phyloP scores from a whole-genome alignment of 148 eudicot genomes.

The Rhododendron kiyosumense region DNA sequence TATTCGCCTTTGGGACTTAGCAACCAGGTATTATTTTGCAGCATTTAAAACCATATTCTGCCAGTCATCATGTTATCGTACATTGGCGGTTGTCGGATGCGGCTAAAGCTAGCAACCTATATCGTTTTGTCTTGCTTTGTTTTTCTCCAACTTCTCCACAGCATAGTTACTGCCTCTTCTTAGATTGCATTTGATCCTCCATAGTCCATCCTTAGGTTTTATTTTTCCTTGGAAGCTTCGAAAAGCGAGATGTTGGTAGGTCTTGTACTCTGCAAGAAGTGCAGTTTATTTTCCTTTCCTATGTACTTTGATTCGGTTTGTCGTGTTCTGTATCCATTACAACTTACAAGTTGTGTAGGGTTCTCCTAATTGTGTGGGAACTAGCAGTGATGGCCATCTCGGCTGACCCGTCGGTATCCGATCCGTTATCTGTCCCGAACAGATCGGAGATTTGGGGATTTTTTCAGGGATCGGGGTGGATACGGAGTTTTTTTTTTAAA shows the following conservation, averaged over 20 bases:
- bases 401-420: too few relatives aligned
- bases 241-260: not conserved
- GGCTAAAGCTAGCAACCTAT: not conserved
- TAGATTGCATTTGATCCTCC: not conserved
- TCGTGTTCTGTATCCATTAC: not conserved
- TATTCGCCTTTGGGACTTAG: conserved; percentile 94
- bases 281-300: not conserved
- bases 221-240: not conserved
- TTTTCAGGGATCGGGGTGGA: too few relatives aligned
- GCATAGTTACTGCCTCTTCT: not conserved
- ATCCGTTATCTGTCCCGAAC: too few relatives aligned
- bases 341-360: not conserved
- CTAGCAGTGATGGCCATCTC: too few relatives aligned
- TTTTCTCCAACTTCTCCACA: not conserved
- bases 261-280: not conserved
- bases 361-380: not conserved
- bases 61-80: not conserved
- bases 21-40: conserved; percentile 57
- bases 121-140: not conserved
- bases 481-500: too few relatives aligned
- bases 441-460: too few relatives aligned
- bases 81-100: not conserved
- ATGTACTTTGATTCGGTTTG: not conserved
- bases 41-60: not conserved
- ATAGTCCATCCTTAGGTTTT: not conserved